phyloP scores from a whole-genome alignment of 495 filamentous ascomycete genomes.

The Annulohypoxylon moriforme region DNA sequence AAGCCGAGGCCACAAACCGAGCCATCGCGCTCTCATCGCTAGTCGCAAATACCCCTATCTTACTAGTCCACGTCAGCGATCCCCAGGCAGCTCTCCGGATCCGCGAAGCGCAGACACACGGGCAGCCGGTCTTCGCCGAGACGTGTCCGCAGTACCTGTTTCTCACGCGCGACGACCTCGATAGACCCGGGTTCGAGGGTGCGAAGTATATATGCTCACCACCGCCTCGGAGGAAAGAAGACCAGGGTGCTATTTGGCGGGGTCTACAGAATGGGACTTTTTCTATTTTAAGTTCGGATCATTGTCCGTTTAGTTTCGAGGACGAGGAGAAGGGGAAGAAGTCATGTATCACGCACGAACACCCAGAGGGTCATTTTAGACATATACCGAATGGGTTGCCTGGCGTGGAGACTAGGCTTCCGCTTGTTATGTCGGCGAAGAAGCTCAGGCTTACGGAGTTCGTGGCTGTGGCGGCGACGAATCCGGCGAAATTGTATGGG shows the following conservation, averaged over 20 bases:
- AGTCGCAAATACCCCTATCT: conserved; percentile 62
- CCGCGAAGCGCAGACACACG: conserved; percentile 64
- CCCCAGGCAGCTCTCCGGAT: conserved; percentile 63
- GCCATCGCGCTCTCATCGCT: conserved; percentile 66
- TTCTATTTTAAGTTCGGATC: neutral
- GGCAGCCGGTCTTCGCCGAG: conserved; percentile 70
- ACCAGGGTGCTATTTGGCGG: conserved; percentile 52
- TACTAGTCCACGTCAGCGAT: conserved; percentile 70
- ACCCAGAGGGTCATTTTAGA: neutral
- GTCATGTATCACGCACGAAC: neutral
- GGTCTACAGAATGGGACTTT: neutral
- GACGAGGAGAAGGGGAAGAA: neutral
- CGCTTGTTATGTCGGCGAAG: neutral
- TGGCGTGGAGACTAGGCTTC: neutral
- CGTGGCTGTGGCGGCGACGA: neutral
- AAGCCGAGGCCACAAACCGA: conserved; percentile 51
- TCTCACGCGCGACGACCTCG: conserved; percentile 63
- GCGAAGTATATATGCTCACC: conserved; percentile 65
- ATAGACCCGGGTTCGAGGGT: conserved; percentile 64
- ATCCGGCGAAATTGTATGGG: conserved; percentile 55
- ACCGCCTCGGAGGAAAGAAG: conserved; percentile 53
- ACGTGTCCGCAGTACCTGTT: conserved; percentile 76
- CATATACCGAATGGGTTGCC: neutral
- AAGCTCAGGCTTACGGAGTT: neutral
- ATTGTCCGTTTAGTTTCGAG: neutral